Base-by-base conservation (phyloP, 805 yeast genomes). In the Yarrowia hollandica region DNA sequence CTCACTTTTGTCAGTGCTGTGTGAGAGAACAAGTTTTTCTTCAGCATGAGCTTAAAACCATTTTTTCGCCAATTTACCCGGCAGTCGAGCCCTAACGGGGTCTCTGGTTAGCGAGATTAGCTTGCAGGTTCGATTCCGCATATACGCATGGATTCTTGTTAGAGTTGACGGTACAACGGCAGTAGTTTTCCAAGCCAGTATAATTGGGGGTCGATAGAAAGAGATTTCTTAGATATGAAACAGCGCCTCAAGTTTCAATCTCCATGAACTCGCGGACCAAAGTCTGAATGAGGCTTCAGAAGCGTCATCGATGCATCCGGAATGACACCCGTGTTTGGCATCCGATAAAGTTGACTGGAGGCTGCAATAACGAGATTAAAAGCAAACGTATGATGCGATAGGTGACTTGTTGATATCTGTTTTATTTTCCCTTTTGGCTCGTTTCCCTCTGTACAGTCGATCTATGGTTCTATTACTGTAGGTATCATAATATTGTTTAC, bases 21-120 rank as follows among this genome's bases (percentile, higher is more conserved):
- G 44, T 48, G 58, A 19, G 35, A 52, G 44, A 52, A 52, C 44
- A 52, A 35, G 42, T 52, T 52, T 52, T 52, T 35, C 34, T 6
- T 11, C 35, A 18, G 11, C 31, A 5, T 19, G 26, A 25, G 58
- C 35, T 35, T 52, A 48, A 48, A 48, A 31, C 55, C 39, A 15
- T 9, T 31, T 31, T 31, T 33, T 19, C 26, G 5, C 16, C 18
- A 10, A 33, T 31, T 48, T 48, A 48, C 55, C 55, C 55, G 38
- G 55, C 39, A 26, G 38, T 48, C 55, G 16, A 31, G 55, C 55
- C 55, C 55, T 48, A 48, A 46, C 31, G n/a, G 35, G 16, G 22
- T n/a, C n/a, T n/a, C 8, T 12, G 9, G 15, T 12, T 11, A 15
- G 30, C 41, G 23, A 35, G 8, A 7, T 3, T 19, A 21, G 37